Evolutionary conservation across 345 rosid species (phyloP), one percentile per base, ranked within the genome.

Genomic region (Clausena lansium): DNA sequence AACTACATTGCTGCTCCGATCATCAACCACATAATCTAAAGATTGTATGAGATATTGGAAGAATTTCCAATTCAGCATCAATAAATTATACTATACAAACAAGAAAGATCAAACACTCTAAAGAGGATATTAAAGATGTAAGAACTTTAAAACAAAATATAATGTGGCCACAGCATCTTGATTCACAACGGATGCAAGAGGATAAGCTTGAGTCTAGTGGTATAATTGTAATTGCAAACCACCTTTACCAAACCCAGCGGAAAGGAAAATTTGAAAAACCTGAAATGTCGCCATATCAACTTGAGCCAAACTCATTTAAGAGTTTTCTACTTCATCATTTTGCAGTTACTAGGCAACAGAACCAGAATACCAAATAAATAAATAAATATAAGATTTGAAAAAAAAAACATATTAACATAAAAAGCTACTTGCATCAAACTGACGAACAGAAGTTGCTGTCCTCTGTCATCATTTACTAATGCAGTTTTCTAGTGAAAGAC

Each of bases 361-460:
- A 45, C 10, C 10, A 64, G 24, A 63, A 9, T 64, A 22, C 62
- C 54, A 30, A 52, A 38, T 45, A 45, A 45, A 38, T 45, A 45
- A 45, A 45, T 4, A 70, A 52, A 27, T 22, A 45, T 45, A 45
- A 22, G 22, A 15, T 22, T 52, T 52, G n/a, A 58, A 73, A 60
- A 72, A 10, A 58, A 73, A 72, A 73, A 35, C 76, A 58, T 59
- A 58, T 35, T 54, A 33, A 73, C 25, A 35, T 63, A 72, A 72
- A 20, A 45, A 62, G 13, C 20, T 25, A 61, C 24, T 74, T 17
- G 7, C 58, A 61, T 60, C 25, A 27, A 39, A 33, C 57, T 28
- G 13, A 61, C 32, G 30, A 62, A 41, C 28, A 61, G 17, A 74
- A 27, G 38, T 47, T 69, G 38, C 60, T 27, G 13, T 3, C 30